A percentile compares a stretch with the other conserved stretches of the same genome.
phyloP scores from a whole-genome alignment of 2,329 filamentous ascomycete genomes.

The Huntiella abstrusa region DNA sequence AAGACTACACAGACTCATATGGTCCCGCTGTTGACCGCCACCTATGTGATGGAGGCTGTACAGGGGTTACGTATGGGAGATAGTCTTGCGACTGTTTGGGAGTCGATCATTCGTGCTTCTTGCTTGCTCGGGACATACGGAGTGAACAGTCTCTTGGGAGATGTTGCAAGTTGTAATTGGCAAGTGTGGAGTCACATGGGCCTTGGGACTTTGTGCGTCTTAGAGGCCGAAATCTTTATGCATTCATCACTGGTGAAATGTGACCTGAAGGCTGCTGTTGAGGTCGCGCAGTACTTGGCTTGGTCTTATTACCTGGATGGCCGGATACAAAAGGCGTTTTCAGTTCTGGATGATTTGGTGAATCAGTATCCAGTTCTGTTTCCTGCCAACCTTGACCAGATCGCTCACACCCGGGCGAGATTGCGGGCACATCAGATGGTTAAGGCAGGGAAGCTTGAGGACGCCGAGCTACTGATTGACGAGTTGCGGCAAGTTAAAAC shows the following conservation, averaged over 20 bases:
- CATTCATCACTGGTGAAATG: conserved; percentile 38
- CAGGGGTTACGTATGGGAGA: conserved; percentile 54
- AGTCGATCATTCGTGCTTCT: conserved; percentile 12
- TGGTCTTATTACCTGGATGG: not conserved
- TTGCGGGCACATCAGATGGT: conserved; percentile 36
- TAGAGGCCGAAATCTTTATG: conserved; percentile 48
- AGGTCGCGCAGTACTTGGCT: conserved; percentile 29
- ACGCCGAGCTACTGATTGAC: conserved; percentile 29
- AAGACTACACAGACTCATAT: conserved; percentile 76
- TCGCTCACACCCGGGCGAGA: conserved; percentile 47
- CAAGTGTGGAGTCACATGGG: conserved; percentile 51
- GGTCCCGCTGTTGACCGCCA: conserved; percentile 69
- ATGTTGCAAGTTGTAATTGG: not conserved
- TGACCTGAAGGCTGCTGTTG: conserved; percentile 33
- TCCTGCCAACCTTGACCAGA: conserved; percentile 12
- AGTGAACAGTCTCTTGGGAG: conserved; percentile 1
- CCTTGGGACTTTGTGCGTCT: conserved; percentile 28
- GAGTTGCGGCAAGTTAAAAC: conserved; percentile 29
- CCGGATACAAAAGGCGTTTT: conserved; percentile 35
- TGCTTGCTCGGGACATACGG: conserved; percentile 3
- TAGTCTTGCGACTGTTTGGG: conserved; percentile 35
- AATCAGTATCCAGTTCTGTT: not conserved
- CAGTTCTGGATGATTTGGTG: conserved; percentile 24
- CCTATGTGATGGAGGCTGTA: conserved; percentile 71
- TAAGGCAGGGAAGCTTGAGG: conserved; percentile 36